Evolutionary conservation across 2,329 filamentous ascomycete genomes (phyloP).

Genomic region (Ceratocystis variospora): DNA sequence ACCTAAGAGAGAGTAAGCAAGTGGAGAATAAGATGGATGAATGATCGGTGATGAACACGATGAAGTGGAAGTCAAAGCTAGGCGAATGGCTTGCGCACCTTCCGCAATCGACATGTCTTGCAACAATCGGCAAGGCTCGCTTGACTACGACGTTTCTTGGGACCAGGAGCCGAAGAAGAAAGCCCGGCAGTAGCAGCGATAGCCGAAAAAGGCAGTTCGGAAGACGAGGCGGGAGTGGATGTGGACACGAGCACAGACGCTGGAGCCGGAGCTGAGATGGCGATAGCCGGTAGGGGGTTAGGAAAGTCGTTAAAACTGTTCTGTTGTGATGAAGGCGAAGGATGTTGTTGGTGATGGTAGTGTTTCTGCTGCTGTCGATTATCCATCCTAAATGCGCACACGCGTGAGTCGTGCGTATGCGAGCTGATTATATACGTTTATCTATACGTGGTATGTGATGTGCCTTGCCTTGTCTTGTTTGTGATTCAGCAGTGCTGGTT

Average conservation of each 20-base stretch:
- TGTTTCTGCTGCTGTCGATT: not conserved
- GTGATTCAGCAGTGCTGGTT: too few species aligned
- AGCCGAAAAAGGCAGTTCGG: conserved; percentile 9
- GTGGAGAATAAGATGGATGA: not conserved
- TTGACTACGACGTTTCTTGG: conserved; percentile 27
- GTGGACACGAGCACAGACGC: not conserved
- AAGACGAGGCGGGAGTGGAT: not conserved
- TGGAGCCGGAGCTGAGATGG: not conserved
- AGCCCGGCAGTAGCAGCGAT: too few species aligned
- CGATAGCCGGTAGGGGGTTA: conserved; percentile 7
- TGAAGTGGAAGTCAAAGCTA: not conserved
- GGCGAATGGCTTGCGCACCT: conserved; percentile 23
- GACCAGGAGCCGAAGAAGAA: conserved; percentile 20
- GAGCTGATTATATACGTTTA: not conserved
- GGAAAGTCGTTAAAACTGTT: conserved; percentile 16
- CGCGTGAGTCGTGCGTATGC: not conserved
- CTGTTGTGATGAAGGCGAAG: not conserved
- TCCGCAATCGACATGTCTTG: conserved; percentile 29
- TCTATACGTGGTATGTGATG: too few species aligned
- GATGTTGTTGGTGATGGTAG: not conserved
- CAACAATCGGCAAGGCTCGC: conserved; percentile 25
- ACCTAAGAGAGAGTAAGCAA: conserved; percentile 25
- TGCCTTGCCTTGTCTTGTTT: too few species aligned
- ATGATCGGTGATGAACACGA: conserved; percentile 12
- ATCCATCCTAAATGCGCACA: not conserved